Conservation (phyloP, 2,329 filamentous ascomycete species). For the Parastagonospora avenae region DNA sequence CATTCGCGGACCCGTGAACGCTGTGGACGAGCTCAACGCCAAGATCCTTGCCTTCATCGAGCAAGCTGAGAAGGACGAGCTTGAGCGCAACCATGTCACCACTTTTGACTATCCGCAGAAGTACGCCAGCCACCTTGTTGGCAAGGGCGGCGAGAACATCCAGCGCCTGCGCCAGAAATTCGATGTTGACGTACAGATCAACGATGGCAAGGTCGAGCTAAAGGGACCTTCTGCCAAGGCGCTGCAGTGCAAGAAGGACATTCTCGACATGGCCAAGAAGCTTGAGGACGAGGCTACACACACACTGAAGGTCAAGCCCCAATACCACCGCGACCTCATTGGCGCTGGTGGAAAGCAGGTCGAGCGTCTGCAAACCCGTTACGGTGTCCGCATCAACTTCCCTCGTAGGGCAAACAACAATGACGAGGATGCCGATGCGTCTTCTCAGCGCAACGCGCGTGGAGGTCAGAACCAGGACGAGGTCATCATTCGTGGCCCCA, state of each 20-base stretch:
- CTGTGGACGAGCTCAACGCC: constrained; percentile 71
- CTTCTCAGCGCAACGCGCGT: constrained; percentile 64
- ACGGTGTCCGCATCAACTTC: constrained; percentile 95
- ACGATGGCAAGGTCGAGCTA: constrained; percentile 92
- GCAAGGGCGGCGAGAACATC: constrained; percentile 70
- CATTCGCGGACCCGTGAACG: constrained; percentile 75
- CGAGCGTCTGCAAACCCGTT: constrained; percentile 87
- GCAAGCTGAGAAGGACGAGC: constrained; percentile 89
- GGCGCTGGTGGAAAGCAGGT: constrained; percentile 86
- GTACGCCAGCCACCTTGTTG: constrained; percentile 83
- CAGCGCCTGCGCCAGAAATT: constrained; percentile 71
- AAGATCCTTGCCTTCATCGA: constrained; percentile 81
- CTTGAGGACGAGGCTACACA: constrained; percentile 91
- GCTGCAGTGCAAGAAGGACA: constrained; percentile 82
- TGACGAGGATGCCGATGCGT: constrained; percentile 72
- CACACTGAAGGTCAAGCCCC: constrained; percentile 85
- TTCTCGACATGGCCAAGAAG: constrained; percentile 76
- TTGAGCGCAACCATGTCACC: constrained; percentile 85
- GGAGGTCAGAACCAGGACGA: constrained; percentile 80
- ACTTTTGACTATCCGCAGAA: constrained; percentile 95
- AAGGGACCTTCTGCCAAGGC: constrained; percentile 96
- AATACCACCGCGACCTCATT: constrained; percentile 93
- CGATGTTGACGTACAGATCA: constrained; percentile 81
- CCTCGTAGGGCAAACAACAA: constrained; percentile 71
- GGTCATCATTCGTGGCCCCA: constrained; percentile 87